phyloP scores from a whole-genome alignment of 345 rosid genomes.

The Citrus medica region DNA sequence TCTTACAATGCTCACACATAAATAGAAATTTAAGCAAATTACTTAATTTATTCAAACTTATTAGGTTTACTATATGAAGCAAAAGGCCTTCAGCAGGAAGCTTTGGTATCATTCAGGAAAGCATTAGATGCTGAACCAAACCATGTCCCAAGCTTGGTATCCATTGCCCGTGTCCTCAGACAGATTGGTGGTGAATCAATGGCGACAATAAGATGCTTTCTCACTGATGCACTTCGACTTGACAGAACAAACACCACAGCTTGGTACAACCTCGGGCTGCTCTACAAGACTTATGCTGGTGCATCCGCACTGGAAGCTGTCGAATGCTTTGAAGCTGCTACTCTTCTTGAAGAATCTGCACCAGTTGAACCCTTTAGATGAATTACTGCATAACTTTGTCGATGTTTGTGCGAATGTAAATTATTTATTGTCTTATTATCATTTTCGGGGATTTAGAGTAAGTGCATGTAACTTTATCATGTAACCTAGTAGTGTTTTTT shows the following conservation, averaged over 20 bases:
- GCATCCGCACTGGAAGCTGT: constrained; percentile 43
- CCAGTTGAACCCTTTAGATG: constrained; percentile 65
- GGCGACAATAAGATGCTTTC: constrained; percentile 40
- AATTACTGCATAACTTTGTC: not conserved
- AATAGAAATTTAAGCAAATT: not conserved
- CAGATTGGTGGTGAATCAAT: constrained; percentile 31
- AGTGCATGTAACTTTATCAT: too few relatives aligned
- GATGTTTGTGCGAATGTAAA: constrained; percentile 2
- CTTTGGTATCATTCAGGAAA: constrained; percentile 39
- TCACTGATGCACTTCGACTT: constrained; percentile 47
- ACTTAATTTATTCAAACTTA: not conserved
- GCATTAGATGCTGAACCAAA: constrained; percentile 52
- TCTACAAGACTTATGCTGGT: constrained; percentile 34
- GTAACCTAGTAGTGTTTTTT: too few relatives aligned
- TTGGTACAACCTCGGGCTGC: constrained; percentile 64
- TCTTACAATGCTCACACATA: not conserved
- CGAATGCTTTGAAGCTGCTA: constrained; percentile 62
- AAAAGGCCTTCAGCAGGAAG: constrained; percentile 46
- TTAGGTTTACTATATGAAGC: constrained; percentile 45
- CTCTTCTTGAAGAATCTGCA: constrained; percentile 48
- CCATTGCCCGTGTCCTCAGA: constrained; percentile 46
- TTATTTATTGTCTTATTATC: not conserved
- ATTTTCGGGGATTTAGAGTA: not conserved
- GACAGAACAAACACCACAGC: constrained; percentile 55
- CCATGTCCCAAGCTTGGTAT: constrained; percentile 59